phyloP scores from a whole-genome alignment of 176 grass and related monocot species.

The Musa troglodytarum region DNA sequence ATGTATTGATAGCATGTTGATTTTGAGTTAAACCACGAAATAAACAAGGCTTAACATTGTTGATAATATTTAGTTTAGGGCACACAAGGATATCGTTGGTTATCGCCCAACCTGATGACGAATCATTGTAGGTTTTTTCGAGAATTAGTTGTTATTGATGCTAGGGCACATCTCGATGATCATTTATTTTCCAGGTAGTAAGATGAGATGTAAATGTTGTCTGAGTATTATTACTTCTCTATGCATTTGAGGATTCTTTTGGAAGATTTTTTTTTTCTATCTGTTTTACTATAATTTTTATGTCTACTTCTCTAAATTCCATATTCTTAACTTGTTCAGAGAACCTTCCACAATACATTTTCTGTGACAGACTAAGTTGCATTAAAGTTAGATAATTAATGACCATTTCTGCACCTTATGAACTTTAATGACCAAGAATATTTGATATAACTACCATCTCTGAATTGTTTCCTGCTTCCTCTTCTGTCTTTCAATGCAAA shows the following conservation, averaged over 20 bases:
- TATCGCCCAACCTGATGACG: conserved; percentile 77
- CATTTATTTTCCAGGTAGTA: no score
- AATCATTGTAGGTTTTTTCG: conserved; percentile 49
- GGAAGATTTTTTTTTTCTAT: no score
- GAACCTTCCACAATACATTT: background rate
- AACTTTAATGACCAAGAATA: background rate
- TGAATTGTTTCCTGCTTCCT: no score
- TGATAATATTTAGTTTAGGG: background rate
- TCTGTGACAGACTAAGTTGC: background rate
- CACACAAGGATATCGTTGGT: conserved; percentile 15
- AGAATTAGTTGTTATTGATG: no score
- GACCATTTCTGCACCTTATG: background rate
- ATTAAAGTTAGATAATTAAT: background rate
- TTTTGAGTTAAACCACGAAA: background rate
- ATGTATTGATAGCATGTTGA: background rate
- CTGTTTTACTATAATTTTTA: no score
- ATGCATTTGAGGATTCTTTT: no score
- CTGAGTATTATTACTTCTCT: no score
- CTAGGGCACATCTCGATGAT: no score
- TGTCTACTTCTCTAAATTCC: no score
- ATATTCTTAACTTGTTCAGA: no score
- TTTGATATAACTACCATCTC: background rate
- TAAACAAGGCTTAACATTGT: background rate
- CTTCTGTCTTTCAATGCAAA: no score
- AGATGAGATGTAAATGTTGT: no score